Base-by-base conservation (phyloP, 441 rosid genomes). In the Populus tomentosa region DNA sequence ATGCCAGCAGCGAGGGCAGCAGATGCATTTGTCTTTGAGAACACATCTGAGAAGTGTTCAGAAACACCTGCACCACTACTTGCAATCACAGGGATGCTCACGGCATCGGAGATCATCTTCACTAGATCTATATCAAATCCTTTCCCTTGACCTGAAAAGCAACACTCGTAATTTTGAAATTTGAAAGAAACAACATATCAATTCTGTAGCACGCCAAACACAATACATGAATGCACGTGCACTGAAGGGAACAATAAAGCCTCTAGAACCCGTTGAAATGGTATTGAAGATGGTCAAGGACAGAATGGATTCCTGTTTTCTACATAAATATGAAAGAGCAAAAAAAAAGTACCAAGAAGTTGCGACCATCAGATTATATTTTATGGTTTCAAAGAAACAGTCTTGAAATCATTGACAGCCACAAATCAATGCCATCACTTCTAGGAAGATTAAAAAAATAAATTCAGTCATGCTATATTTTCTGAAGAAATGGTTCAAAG, bases 1-100 rank as follows among this genome's bases (percentile, higher is more conserved):
- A 96, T 96, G 76, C 99, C 98, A 0, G 98, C 99, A 75, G 99
- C 99, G 70, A 96, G 98, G 10, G 95, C 97, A 1, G 97, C 99
- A 10, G 98, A 94, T 73, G 98, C 98, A 79, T 90, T 91, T 70
- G 98, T 90, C 85, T 84, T 85, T 56, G 38, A 79, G 80, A 92
- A 96, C 26, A 91, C 98, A 85, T 92, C 96, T 0, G 95, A 85
- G 89, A 96, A 96, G 83, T 94, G 98, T 56, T 87, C 89, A 16
- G 81, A 89, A 75, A 82, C 73, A 71, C 98, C 99, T 9, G 97
- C 99, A 24, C 98, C 98, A 40, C 99, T 96, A 83, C 99, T 96
- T 68, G 99, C 98, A 13, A 94, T 94, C 71, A 96, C 97, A 7
- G 99, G 99, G 74, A 92, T 91, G 87, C 87, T 90, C 79, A 96